phyloP scores from a whole-genome alignment of 192 early-diverging fungal genomes.

The Pilaira anomala region DNA sequence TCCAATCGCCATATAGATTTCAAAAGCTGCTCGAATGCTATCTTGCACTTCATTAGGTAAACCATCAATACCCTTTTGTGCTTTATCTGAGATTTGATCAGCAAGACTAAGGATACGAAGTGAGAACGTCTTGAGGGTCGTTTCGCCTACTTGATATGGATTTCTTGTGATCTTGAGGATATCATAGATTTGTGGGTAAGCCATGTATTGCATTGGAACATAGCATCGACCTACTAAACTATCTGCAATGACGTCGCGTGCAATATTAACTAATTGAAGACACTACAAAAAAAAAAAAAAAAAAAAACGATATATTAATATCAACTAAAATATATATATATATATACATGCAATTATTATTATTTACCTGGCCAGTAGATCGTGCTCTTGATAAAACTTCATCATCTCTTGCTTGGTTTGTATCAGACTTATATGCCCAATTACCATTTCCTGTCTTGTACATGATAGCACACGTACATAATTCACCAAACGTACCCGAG shows the following conservation, averaged over 20 bases:
- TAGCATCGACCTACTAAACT: constrained; percentile 37
- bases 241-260: constrained; percentile 48
- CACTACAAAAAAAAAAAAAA: constrained; percentile 18
- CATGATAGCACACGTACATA: constrained; percentile 39
- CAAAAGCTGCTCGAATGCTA: constrained; percentile 42
- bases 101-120: constrained; percentile 30
- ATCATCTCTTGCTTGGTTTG: constrained; percentile 15
- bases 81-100: constrained; percentile 23
- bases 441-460: constrained; percentile 34
- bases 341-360: neutral
- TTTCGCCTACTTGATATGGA: constrained; percentile 16
- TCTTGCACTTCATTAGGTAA: constrained; percentile 38
- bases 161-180: neutral
- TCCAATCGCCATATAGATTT: constrained; percentile 48
- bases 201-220: constrained; percentile 41
- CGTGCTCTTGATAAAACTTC: constrained; percentile 26
- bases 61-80: constrained; percentile 34
- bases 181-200: constrained; percentile 4
- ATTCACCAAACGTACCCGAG: constrained; percentile 37
- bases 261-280: constrained; percentile 53
- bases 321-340: neutral
- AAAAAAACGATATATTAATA: neutral
- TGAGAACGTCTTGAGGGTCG: constrained; percentile 19
- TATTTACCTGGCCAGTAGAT: constrained; percentile 35
- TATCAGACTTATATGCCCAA: constrained; percentile 12